These are phyloP conservation scores for Lentinula edodes DNA, from an alignment of 768 basidiomycete genomes.

Conservation along the genomic window DNA sequence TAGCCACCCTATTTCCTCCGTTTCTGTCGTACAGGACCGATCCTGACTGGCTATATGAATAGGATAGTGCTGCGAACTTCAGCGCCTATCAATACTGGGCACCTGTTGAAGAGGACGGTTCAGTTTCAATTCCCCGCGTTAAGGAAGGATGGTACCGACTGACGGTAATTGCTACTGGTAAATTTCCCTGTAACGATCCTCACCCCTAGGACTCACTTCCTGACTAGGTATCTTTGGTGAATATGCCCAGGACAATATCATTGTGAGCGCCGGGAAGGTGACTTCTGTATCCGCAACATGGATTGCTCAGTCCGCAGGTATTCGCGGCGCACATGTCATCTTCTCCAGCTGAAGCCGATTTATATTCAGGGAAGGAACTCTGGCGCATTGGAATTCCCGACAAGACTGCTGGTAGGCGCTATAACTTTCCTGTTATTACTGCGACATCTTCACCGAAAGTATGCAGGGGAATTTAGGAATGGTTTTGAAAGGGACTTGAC, in stretches of 20 bases:
- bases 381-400: slow-evolving; percentile 22
- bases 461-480: slow-evolving; percentile 9
- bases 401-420: slow-evolving; percentile 18
- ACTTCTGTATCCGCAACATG: slow-evolving; percentile 14
- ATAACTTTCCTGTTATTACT: background rate
- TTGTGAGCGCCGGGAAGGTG: slow-evolving; percentile 10
- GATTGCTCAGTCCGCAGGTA: slow-evolving; percentile 16
- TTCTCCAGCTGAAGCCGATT: background rate
- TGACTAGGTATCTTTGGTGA: slow-evolving; percentile 20
- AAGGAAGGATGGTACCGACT: slow-evolving; percentile 22
- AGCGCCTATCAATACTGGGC: slow-evolving; percentile 22
- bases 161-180: slow-evolving; percentile 16
- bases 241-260: slow-evolving; percentile 17
- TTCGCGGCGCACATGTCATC: too few species aligned
- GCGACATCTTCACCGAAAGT: too few species aligned
- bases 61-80: slow-evolving; percentile 17
- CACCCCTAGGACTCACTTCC: background rate
- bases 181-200: background rate
- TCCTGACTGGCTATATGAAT: background rate
- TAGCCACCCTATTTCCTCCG: background rate
- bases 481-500: slow-evolving; percentile 17
- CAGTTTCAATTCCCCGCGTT: slow-evolving; percentile 15
- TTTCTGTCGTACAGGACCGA: background rate
- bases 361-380: slow-evolving; percentile 12
- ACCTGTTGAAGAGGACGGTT: slow-evolving; percentile 8